Percentiles rank a stretch among this genome's conserved stretches.
Conservation (phyloP, 805 yeast genomes). For the Blastobotrys mokoenaii region DNA sequence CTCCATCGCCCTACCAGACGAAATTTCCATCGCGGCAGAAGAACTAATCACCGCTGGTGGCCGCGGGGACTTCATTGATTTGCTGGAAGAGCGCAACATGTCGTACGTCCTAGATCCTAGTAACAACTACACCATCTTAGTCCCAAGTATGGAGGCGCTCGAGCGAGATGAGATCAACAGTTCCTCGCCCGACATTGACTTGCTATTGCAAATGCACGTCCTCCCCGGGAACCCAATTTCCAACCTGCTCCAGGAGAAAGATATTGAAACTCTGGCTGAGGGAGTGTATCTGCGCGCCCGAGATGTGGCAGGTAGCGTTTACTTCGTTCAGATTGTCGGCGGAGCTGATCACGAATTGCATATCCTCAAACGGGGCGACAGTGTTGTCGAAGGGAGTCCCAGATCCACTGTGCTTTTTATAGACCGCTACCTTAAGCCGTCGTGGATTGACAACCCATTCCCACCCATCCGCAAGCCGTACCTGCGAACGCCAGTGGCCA, state of each 20-base stretch:
- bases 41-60: constrained; percentile 53
- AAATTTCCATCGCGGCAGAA: constrained; percentile 41
- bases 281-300: constrained; percentile 14
- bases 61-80: constrained; percentile 37
- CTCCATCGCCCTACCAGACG: constrained; percentile 47
- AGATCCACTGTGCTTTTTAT: constrained; percentile 26
- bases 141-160: constrained; percentile 60
- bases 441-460: constrained; percentile 23
- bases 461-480: constrained; percentile 22
- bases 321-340: constrained; percentile 19
- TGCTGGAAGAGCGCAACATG: constrained; percentile 38
- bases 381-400: constrained; percentile 15
- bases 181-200: constrained; percentile 36
- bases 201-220: constrained; percentile 60
- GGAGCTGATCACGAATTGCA: constrained; percentile 18
- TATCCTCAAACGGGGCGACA: constrained; percentile 20
- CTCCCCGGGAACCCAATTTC: constrained; percentile 46
- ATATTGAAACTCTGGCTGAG: constrained; percentile 19
- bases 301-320: constrained; percentile 19
- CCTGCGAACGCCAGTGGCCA: constrained; percentile 25
- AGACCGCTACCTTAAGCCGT: constrained; percentile 27
- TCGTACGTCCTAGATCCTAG: constrained; percentile 36
- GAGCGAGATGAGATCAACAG: constrained; percentile 41
- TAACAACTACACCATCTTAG: constrained; percentile 50
- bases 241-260: constrained; percentile 15